Percentiles rank a stretch among this genome's conserved stretches.
phyloP scores from a whole-genome alignment of 2,329 filamentous ascomycete genomes.

The Elsinoe necatrix region DNA sequence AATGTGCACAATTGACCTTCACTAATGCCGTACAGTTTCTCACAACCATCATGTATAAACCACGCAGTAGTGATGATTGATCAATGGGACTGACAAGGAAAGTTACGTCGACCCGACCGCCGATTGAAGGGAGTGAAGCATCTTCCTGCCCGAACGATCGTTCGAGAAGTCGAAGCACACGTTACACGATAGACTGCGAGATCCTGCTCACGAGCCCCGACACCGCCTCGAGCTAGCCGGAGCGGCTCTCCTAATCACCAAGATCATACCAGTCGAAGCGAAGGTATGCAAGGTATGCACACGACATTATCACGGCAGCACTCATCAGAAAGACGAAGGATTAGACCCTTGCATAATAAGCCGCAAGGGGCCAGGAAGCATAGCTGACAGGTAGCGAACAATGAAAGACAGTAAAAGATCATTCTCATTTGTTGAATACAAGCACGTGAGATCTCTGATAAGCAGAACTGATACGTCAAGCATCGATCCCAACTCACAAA shows the following conservation, averaged over 20 bases:
- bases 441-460: not conserved
- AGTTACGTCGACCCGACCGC: constrained; percentile 2
- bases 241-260: too few species aligned
- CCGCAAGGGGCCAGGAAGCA: not conserved
- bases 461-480: not conserved
- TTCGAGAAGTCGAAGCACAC: not conserved
- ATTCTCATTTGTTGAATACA: not conserved
- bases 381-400: not conserved
- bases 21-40: constrained; percentile 60
- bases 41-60: constrained; percentile 96
- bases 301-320: too few species aligned
- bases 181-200: not conserved
- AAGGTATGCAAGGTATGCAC: too few species aligned
- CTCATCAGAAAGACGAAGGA: too few species aligned
- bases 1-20: too few species aligned
- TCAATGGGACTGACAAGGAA: constrained; percentile 1
- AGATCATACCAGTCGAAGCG: too few species aligned
- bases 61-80: constrained; percentile 46
- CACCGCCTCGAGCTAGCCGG: too few species aligned
- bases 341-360: not conserved
- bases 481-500: too few species aligned
- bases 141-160: too few species aligned
- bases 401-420: constrained; percentile 9
- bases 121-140: not conserved
- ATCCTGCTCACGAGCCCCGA: too few species aligned